These are phyloP conservation scores for Dactylorhiza incarnata DNA, from an alignment of 106 monocot species.

Conservation along the genomic window DNA sequence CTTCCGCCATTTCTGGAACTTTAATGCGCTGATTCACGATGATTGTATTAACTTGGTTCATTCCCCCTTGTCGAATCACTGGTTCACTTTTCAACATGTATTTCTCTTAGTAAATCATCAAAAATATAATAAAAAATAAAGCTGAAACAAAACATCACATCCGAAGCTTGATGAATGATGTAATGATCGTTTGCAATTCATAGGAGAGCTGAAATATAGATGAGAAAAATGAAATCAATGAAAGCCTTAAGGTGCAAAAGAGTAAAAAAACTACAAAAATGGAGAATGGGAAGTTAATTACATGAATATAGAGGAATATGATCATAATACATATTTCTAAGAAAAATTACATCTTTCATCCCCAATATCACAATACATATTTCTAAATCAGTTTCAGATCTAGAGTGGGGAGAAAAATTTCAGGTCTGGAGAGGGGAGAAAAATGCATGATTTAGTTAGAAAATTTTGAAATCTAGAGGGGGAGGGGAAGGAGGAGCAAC, in stretches of 20 bases:
- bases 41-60: no score
- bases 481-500: no score
- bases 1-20: no score
- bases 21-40: no score
- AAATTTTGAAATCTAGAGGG: no score
- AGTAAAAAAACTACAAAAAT: not conserved
- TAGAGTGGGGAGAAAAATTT: no score
- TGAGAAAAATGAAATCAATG: not conserved
- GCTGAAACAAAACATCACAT: not conserved
- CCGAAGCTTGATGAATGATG: not conserved
- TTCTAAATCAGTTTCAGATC: no score
- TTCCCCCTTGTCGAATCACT: no score
- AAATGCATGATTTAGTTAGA: no score
- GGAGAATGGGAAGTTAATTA: not conserved
- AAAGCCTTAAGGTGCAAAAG: not conserved
- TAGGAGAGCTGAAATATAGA: not conserved
- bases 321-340: not conserved
- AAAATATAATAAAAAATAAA: not conserved
- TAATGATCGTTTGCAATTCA: not conserved
- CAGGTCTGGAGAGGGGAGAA: no score
- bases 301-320: not conserved
- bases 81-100: no score
- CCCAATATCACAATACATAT: no score
- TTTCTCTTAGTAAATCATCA: not conserved
- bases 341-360: not conserved